Conservation (phyloP, 1,284 basidiomycete genomes). For the Pseudozyma pruni region DNA sequence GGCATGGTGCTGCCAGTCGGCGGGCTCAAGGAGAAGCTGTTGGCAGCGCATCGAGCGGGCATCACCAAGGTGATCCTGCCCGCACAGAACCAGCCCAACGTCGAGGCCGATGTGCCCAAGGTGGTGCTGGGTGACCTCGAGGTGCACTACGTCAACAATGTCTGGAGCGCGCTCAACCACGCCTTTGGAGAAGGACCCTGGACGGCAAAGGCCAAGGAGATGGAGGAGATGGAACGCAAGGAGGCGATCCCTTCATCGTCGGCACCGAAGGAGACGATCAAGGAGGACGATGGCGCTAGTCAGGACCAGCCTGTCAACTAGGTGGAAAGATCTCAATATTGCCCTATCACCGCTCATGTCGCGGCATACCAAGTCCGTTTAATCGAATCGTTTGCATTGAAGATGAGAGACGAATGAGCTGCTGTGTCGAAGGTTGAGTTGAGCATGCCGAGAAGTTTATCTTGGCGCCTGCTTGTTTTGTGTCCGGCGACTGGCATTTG, state of each 20-base stretch:
- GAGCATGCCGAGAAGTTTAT: not conserved
- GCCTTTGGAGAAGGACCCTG: slow-evolving; percentile 66
- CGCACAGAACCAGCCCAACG: slow-evolving; percentile 65
- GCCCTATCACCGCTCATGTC: slow-evolving; percentile 15
- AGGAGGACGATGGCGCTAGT: slow-evolving; percentile 43
- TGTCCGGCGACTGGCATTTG: no score
- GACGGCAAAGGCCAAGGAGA: slow-evolving; percentile 56
- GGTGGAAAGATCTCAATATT: not conserved
- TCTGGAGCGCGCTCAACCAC: slow-evolving; percentile 65
- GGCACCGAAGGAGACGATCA: slow-evolving; percentile 28
- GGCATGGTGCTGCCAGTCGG: slow-evolving; percentile 67
- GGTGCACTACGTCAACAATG: slow-evolving; percentile 66
- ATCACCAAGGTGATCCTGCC: slow-evolving; percentile 65
- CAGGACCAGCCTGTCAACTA: slow-evolving; percentile 57
- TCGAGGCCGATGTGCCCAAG: slow-evolving; percentile 66
- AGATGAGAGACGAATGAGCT: no score
- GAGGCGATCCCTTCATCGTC: slow-evolving; percentile 18
- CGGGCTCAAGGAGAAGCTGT: slow-evolving; percentile 66
- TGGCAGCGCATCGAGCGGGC: slow-evolving; percentile 65
- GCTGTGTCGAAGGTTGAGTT: not conserved
- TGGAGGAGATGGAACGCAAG: slow-evolving; percentile 48
- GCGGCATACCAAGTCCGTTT: no score
- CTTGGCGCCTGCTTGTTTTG: no score
- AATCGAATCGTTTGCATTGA: no score
- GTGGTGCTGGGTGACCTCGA: slow-evolving; percentile 62